Evolutionary conservation across 352 stramenopile species (phyloP).

Genomic region (Globisporangium spiculum): DNA sequence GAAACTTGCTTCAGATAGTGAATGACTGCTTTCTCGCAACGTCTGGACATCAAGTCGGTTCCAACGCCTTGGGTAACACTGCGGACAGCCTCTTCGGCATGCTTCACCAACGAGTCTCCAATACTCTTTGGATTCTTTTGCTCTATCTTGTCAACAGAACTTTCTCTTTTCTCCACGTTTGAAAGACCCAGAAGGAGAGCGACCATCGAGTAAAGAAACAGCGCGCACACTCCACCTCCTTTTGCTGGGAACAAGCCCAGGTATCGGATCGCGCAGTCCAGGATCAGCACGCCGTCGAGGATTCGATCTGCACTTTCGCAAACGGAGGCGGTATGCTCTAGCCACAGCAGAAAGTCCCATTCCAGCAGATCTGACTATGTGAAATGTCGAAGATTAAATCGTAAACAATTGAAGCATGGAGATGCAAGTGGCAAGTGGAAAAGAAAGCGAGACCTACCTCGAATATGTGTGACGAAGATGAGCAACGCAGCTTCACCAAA

Average conservation of each 20-base stretch:
- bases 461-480: background rate
- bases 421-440: background rate
- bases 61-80: slow-evolving; percentile 6
- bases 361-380: slow-evolving; percentile 39
- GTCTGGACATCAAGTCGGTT: slow-evolving; percentile 14
- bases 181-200: slow-evolving; percentile 11
- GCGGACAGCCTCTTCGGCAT: slow-evolving; percentile 6
- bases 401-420: background rate
- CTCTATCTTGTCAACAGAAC: background rate
- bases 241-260: slow-evolving; percentile 17
- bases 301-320: slow-evolving; percentile 32
- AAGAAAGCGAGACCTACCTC: slow-evolving; percentile 6
- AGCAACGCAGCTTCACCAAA: slow-evolving; percentile 11
- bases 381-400: background rate
- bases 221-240: background rate
- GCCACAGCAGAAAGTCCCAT: slow-evolving; percentile 55
- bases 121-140: background rate
- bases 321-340: slow-evolving; percentile 57
- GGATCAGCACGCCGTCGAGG: slow-evolving; percentile 34
- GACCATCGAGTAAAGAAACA: slow-evolving; percentile 10
- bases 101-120: background rate
- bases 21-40: slow-evolving; percentile 27
- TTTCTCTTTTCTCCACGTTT: background rate
- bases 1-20: slow-evolving; percentile 36
- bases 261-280: slow-evolving; percentile 39